phyloP scores from a whole-genome alignment of 129 eudicot genomes.

The Chrysanthemum seticuspe region DNA sequence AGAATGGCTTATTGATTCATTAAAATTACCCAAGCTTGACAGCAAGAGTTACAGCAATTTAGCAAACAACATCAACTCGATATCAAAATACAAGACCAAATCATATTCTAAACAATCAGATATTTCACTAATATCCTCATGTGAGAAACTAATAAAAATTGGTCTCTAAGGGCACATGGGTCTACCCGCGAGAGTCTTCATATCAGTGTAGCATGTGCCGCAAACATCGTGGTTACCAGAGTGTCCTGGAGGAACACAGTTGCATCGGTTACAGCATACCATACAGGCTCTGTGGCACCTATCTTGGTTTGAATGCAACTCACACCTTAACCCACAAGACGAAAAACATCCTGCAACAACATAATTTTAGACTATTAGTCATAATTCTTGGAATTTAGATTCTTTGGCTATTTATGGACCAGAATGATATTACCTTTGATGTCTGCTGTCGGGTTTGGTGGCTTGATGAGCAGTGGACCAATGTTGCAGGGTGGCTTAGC shows the following conservation, averaged over 20 bases:
- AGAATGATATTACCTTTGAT: slow-evolving; percentile 22
- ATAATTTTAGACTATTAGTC: neutral
- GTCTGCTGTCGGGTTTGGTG: neutral
- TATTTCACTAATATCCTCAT: neutral
- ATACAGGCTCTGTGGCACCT: slow-evolving; percentile 68
- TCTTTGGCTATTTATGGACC: neutral
- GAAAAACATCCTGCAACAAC: slow-evolving; percentile 10
- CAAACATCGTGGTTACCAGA: slow-evolving; percentile 37
- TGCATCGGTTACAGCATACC: slow-evolving; percentile 80
- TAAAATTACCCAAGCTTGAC: slow-evolving; percentile 6
- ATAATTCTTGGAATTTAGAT: neutral
- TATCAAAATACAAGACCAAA: slow-evolving; percentile 21
- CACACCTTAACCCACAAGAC: slow-evolving; percentile 35
- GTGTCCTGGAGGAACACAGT: slow-evolving; percentile 74
- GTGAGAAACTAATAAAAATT: neutral
- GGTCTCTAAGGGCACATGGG: slow-evolving; percentile 69
- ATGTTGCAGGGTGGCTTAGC: neutral
- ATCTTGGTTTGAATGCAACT: slow-evolving; percentile 51
- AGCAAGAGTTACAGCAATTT: slow-evolving; percentile 10
- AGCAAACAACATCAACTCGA: slow-evolving; percentile 5
- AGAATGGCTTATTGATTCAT: neutral
- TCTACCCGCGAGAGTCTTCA: slow-evolving; percentile 75
- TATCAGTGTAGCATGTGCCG: slow-evolving; percentile 64
- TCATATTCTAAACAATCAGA: neutral
- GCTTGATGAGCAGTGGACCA: neutral